Base-by-base conservation (phyloP, 768 basidiomycete species). In the Multifurca ochricompacta region DNA sequence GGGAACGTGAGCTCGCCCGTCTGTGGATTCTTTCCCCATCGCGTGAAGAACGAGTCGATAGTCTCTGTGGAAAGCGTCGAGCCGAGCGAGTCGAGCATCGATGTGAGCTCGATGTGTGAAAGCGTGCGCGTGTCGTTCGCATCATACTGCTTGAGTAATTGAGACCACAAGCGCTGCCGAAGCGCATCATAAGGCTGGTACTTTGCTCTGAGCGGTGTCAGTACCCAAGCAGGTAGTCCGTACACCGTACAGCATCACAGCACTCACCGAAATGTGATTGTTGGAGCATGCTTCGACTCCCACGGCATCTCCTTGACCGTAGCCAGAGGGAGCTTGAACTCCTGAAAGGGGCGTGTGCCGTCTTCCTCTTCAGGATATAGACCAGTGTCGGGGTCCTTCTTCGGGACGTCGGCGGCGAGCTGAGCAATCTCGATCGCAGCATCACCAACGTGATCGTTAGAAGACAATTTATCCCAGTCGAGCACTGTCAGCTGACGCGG, bases 1-100 rank as follows among this genome's bases (percentile, higher is more conserved):
- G 87, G 83, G 14, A 88, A 68, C 1, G 83, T 85, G 30, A 99
- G 70, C 62, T 91, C 85, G 55, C 83, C 93, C 19, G 73, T 69
- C 6, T 74, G 73, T 0, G 83, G 77, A 4, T 75, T 70, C 68
- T 89, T 91, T 53, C 77, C 77, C 63, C 75, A 78, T 6, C 81
- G 77, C 7, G 76, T 79, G 72, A 89, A 97, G 77, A 95, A 97
- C 13, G 77, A 77, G 61, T 86, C 77, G 54, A 96, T 73, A 1
- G 95, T 98, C 40, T 81, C 73, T 0, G 69, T 70, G 6, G 87
- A 87, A 45, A 98, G 79, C 0, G 95, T 98, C 3, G 93, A 96
- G 4, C 93, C 93, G 34, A 99, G 83, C 2, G 94, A 95, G 71
- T 97, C 95, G 39, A 99, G 84, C 89, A 97, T 93, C 10, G 89